phyloP scores from a whole-genome alignment of 1,139 yeast genomes.

The Protomyces lactucae-debilis region DNA sequence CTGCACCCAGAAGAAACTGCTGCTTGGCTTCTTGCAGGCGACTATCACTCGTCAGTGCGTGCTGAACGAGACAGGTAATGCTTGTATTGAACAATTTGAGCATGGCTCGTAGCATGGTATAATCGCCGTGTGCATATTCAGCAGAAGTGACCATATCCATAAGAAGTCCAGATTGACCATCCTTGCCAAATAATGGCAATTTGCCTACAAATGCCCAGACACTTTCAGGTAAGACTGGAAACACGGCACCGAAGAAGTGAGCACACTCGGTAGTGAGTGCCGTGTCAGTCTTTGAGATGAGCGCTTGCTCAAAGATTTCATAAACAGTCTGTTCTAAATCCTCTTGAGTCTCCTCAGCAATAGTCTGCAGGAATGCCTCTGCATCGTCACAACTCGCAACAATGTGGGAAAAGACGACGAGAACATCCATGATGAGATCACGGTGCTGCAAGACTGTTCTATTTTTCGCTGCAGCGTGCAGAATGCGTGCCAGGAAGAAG shows the following conservation, averaged over 20 bases:
- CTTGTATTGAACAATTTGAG: not conserved
- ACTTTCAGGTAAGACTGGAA: conserved; percentile 49
- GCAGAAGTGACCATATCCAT: conserved; percentile 71
- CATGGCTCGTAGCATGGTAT: not conserved
- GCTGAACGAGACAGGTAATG: not conserved
- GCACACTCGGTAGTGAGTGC: not conserved
- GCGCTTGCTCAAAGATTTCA: conserved; percentile 13
- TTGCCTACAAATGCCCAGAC: conserved; percentile 56
- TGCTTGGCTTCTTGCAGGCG: not conserved
- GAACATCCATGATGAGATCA: conserved; percentile 1
- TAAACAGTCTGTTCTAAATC: conserved; percentile 3
- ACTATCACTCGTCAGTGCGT: not conserved
- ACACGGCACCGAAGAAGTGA: conserved; percentile 2
- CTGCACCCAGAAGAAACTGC: not conserved
- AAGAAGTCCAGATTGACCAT: conserved; percentile 61
- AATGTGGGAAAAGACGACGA: conserved; percentile 3
- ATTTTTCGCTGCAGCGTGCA: conserved; percentile 5
- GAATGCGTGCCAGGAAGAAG: conserved; percentile 5
- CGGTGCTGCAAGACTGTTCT: conserved; percentile 3
- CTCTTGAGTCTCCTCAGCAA: not conserved
- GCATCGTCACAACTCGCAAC: conserved; percentile 4
- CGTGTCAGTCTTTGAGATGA: not conserved
- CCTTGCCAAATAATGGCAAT: conserved; percentile 53
- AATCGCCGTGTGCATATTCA: conserved; percentile 30
- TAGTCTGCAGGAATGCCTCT: conserved; percentile 1